Base-by-base conservation (phyloP, 2,329 filamentous ascomycete genomes). In the Coniochaeta hoffmannii region DNA sequence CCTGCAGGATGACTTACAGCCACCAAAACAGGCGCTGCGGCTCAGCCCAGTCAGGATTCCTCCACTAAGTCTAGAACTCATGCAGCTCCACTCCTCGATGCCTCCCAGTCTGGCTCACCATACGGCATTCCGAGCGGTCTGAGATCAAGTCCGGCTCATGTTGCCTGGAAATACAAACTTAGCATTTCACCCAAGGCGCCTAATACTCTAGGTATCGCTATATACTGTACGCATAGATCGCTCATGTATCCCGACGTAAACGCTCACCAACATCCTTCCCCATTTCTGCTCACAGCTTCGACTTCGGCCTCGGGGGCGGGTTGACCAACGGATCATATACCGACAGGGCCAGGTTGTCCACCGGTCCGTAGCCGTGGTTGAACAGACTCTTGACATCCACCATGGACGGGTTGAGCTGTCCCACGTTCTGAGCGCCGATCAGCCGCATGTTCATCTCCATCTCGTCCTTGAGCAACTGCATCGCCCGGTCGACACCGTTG, bases 361-460 rank as follows among this genome's bases (percentile, higher is more conserved):
- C 59, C 1, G 81, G 79, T 58, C 73, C 68, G 35, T 74, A 75
- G 35, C 74, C 71, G 61, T 85, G 81, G 58, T 70, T 72, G 58
- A 74, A 73, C 62, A 97, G 68, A 2, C 87, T 89, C 58, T 88
- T 77, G 0, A 83, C 82, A 68, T 99, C 94, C 19, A 99, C 70
- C 70, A 99, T 74, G 26, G 84, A 85, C 0, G 92, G 87, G 59
- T 88, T 89, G 59, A 99, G 74, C 63, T 99, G 85, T 34, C 85
- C 83, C 31, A 99, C 71, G 58, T 73, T 85, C 19, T 79, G 82
- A 57, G 85, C 89, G 10, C 94, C 94, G 63, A 99, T 90, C 60
- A 99, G 76, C 7, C 94, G 84, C 94, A 99, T 97, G 67, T 93
- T 94, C 93, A 97, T 97, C 76, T 95, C 91, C 83, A 99, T 89